Evolutionary conservation across 805 yeast species (phyloP).

Genomic region (Saccharomycopsis guyanensis): DNA sequence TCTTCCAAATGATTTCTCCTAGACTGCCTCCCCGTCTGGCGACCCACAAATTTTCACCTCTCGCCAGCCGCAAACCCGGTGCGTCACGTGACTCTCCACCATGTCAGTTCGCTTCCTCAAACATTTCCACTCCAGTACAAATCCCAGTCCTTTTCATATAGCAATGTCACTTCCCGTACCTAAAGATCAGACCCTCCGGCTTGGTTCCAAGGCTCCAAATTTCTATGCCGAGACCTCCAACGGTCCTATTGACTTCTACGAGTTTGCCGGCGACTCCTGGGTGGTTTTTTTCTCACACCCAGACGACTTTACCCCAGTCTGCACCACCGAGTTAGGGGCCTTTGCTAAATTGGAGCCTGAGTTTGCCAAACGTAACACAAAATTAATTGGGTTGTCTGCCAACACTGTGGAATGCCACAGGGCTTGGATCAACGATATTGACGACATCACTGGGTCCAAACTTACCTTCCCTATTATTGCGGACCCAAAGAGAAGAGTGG

Average conservation of each 20-base stretch:
- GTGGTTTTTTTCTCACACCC: constrained; percentile 67
- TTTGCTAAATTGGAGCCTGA: constrained; percentile 66
- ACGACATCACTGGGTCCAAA: constrained; percentile 53
- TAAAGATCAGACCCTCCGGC: constrained; percentile 33
- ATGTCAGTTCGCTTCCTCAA: no score
- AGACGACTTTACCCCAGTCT: constrained; percentile 72
- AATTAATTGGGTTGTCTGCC: constrained; percentile 62
- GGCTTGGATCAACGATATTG: constrained; percentile 66
- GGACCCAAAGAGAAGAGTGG: constrained; percentile 54
- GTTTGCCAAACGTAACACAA: constrained; percentile 55
- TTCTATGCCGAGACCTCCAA: constrained; percentile 55
- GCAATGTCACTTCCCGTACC: constrained; percentile 38
- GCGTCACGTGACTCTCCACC: no score
- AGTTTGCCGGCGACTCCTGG: constrained; percentile 54
- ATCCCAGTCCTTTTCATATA: no score
- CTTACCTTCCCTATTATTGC: constrained; percentile 63
- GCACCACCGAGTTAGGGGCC: constrained; percentile 74
- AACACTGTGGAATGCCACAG: constrained; percentile 55
- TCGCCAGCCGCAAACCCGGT: no score
- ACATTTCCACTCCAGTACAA: no score
- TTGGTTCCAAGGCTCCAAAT: constrained; percentile 65
- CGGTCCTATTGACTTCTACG: constrained; percentile 58
- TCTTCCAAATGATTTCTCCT: no score
- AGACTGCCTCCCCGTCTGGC: no score
- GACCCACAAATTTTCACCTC: no score